Conservation (phyloP, 192 early-diverging fungal genomes). For the Coemansia sp. region DNA sequence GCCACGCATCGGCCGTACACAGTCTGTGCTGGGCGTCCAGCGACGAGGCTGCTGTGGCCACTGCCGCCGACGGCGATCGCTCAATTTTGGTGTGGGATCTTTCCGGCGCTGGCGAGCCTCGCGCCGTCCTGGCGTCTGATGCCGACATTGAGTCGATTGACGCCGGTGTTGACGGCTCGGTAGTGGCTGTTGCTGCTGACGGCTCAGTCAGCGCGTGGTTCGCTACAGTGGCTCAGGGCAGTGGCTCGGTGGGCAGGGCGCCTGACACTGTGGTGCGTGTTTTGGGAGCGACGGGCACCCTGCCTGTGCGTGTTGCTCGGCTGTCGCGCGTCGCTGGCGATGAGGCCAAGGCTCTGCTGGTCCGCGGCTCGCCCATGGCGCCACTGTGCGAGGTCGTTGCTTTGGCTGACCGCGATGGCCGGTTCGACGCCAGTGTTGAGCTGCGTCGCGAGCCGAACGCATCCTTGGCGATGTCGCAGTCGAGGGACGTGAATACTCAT, state of each 20-base stretch:
- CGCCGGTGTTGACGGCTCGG: constrained; percentile 35
- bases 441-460: constrained; percentile 27
- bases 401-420: constrained; percentile 32
- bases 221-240: constrained; percentile 12
- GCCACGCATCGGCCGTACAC: constrained; percentile 36
- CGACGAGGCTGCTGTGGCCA: constrained; percentile 35
- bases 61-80: constrained; percentile 42
- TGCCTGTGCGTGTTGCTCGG: constrained; percentile 35
- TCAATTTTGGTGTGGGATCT: constrained; percentile 48
- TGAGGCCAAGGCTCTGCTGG: constrained; percentile 34
- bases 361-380: constrained; percentile 38
- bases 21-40: constrained; percentile 42
- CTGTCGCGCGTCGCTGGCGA: constrained; percentile 45
- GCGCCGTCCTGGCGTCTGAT: constrained; percentile 33
- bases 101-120: constrained; percentile 6
- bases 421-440: constrained; percentile 27
- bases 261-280: constrained; percentile 39
- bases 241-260: constrained; percentile 28
- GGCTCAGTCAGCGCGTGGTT: constrained; percentile 43
- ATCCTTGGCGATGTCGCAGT: neutral
- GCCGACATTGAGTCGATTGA: constrained; percentile 32
- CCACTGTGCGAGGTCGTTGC: constrained; percentile 49
- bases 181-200: constrained; percentile 40
- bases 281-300: neutral
- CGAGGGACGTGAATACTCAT: neutral